These are phyloP conservation scores for Plasmodium coatneyi DNA, from an alignment of 169 alveolate genomes.

Conservation along the genomic window DNA sequence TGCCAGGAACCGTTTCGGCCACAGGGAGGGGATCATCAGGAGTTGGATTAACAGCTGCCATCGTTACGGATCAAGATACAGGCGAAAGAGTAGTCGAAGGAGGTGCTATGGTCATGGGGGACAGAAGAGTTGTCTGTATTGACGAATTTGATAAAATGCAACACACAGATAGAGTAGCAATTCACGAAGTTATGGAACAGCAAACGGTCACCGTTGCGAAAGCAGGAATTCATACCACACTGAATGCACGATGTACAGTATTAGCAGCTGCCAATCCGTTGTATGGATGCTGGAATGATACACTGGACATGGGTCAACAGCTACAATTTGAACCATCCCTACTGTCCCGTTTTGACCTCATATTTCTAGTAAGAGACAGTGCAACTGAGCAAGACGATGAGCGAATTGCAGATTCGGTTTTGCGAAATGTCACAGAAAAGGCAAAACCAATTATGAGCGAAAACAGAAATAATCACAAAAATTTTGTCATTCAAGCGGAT, in stretches of 20 bases:
- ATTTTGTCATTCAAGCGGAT: slow-evolving; percentile 83
- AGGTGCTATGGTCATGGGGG: slow-evolving; percentile 99
- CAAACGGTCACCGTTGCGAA: slow-evolving; percentile 98
- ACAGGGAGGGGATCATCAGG: slow-evolving; percentile 99
- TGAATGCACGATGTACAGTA: slow-evolving; percentile 98
- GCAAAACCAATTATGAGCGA: slow-evolving; percentile 81
- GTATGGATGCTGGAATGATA: slow-evolving; percentile 96
- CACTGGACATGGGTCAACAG: slow-evolving; percentile 92
- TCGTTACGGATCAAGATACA: slow-evolving; percentile 93
- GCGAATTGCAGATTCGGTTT: slow-evolving; percentile 83
- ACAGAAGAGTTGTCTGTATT: slow-evolving; percentile 97
- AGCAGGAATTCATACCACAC: slow-evolving; percentile 98
- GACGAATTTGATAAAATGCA: slow-evolving; percentile 99
- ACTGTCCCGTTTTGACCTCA: slow-evolving; percentile 96
- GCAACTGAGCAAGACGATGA: slow-evolving; percentile 85
- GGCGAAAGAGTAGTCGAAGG: slow-evolving; percentile 98
- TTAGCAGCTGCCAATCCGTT: slow-evolving; percentile 99
- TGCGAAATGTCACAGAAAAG: slow-evolving; percentile 84
- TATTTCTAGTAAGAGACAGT: slow-evolving; percentile 90
- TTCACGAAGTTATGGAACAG: slow-evolving; percentile 99
- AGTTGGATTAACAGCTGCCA: slow-evolving; percentile 99
- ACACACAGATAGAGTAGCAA: slow-evolving; percentile 98
- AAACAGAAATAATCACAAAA: slow-evolving; percentile 64
- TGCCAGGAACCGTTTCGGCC: slow-evolving; percentile 96
- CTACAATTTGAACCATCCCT: slow-evolving; percentile 98